A percentile compares a stretch with the other conserved stretches of the same genome.
phyloP scores from a whole-genome alignment of 2,329 filamentous ascomycete genomes.

The Capronia epimyces region DNA sequence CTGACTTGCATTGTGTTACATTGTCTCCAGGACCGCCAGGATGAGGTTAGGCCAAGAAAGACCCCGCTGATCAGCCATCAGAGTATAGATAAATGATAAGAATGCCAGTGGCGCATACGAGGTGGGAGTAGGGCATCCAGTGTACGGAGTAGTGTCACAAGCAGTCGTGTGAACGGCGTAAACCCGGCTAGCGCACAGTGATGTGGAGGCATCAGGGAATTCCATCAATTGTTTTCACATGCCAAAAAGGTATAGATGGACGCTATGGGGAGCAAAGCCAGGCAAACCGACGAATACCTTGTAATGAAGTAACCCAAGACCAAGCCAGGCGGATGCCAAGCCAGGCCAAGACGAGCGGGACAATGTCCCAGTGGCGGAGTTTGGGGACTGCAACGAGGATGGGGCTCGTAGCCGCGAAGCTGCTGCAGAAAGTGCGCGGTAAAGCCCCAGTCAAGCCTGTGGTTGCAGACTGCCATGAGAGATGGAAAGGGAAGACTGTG shows the following conservation, averaged over 20 bases:
- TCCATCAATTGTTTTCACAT: constrained; percentile 1
- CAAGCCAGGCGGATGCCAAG: not conserved
- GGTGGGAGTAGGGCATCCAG: not conserved
- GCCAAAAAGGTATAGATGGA: not conserved
- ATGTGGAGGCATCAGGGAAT: constrained; percentile 7
- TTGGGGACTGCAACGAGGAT: too few relatives aligned
- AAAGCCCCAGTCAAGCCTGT: too few relatives aligned
- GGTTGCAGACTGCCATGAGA: too few relatives aligned
- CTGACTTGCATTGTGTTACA: constrained; percentile 10
- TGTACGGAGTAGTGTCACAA: not conserved
- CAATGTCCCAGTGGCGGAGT: not conserved
- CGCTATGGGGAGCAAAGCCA: not conserved
- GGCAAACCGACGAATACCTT: too few relatives aligned
- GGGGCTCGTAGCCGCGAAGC: too few relatives aligned
- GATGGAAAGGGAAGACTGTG: too few relatives aligned
- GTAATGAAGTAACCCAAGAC: not conserved
- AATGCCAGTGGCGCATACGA: not conserved
- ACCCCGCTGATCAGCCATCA: not conserved
- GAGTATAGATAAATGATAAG: not conserved
- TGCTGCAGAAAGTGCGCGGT: too few relatives aligned
- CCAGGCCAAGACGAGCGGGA: constrained; percentile 1
- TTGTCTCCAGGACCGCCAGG: not conserved
- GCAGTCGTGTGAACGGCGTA: not conserved
- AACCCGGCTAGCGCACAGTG: not conserved
- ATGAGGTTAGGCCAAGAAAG: constrained; percentile 10